Percentiles rank a stretch among this genome's conserved stretches.
phyloP scores from a whole-genome alignment of 2,329 filamentous ascomycete genomes.

The Penicillium sp. region DNA sequence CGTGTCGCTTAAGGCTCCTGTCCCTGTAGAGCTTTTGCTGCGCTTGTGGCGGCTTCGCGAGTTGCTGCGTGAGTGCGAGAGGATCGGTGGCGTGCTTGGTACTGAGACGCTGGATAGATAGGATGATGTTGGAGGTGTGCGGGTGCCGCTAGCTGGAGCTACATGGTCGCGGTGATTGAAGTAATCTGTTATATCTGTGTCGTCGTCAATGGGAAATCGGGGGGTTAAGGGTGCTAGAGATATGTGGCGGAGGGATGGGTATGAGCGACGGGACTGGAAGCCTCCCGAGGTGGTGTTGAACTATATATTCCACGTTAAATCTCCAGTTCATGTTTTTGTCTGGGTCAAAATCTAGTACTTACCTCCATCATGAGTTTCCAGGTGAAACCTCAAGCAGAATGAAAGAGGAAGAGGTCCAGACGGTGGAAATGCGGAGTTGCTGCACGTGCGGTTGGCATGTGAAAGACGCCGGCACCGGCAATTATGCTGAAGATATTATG shows the following conservation, averaged over 20 bases:
- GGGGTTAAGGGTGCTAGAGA: slow-evolving; percentile 53
- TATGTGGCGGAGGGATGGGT: slow-evolving; percentile 52
- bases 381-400: slow-evolving; percentile 1
- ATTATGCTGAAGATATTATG: neutral
- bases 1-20: slow-evolving; percentile 29
- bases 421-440: slow-evolving; percentile 20
- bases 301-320: slow-evolving; percentile 10
- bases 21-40: slow-evolving; percentile 30
- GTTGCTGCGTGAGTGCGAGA: slow-evolving; percentile 36
- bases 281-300: slow-evolving; percentile 20
- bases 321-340: neutral
- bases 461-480: slow-evolving; percentile 13
- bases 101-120: slow-evolving; percentile 38
- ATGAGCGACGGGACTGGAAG: slow-evolving; percentile 45
- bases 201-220: slow-evolving; percentile 46
- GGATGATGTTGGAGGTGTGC: slow-evolving; percentile 28
- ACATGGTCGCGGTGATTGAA: slow-evolving; percentile 20
- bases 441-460: slow-evolving; percentile 20
- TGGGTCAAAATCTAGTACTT: neutral
- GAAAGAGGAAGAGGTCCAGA: slow-evolving; percentile 4
- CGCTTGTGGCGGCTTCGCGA: slow-evolving; percentile 30
- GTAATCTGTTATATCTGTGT: slow-evolving; percentile 31
- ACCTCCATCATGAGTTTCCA: slow-evolving; percentile 20
- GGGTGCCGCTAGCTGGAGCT: slow-evolving; percentile 24
- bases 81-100: slow-evolving; percentile 36